Evolutionary conservation across 495 filamentous ascomycete genomes (phyloP).

Genomic region (Annulohypoxylon stygium): DNA sequence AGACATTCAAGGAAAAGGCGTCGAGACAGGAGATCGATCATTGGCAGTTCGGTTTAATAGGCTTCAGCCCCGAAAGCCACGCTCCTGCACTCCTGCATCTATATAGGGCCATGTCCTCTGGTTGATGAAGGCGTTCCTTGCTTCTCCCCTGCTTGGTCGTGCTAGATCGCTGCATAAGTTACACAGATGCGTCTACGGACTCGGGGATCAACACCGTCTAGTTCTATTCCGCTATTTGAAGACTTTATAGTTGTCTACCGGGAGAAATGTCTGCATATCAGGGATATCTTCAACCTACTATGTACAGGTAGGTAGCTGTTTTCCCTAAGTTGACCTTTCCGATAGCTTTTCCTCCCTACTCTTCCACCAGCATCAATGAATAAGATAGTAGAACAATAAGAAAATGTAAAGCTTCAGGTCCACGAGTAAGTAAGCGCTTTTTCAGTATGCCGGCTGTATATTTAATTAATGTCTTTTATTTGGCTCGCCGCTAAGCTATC

Average conservation of each 20-base stretch:
- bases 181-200: neutral
- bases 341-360: neutral
- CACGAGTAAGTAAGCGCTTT: neutral
- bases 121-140: neutral
- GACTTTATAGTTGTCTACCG: neutral
- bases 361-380: neutral
- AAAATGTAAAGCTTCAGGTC: neutral
- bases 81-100: neutral
- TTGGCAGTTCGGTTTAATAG: conserved; percentile 2
- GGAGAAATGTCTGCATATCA: neutral
- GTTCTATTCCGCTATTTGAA: neutral
- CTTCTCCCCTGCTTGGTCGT: conserved; percentile 17
- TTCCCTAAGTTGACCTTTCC: too few species aligned
- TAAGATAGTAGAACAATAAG: neutral
- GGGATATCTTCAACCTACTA: too few species aligned
- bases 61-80: neutral
- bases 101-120: conserved; percentile 4
- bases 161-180: conserved; percentile 15
- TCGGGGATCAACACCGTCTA: neutral
- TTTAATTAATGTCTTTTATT: neutral
- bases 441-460: neutral
- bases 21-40: conserved; percentile 6
- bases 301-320: too few species aligned
- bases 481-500: neutral
- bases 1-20: conserved; percentile 26